Evolutionary conservation across 148 eudicot genomes (phyloP), one percentile per base, ranked within the genome.

Genomic region (Persicaria maculosa): DNA sequence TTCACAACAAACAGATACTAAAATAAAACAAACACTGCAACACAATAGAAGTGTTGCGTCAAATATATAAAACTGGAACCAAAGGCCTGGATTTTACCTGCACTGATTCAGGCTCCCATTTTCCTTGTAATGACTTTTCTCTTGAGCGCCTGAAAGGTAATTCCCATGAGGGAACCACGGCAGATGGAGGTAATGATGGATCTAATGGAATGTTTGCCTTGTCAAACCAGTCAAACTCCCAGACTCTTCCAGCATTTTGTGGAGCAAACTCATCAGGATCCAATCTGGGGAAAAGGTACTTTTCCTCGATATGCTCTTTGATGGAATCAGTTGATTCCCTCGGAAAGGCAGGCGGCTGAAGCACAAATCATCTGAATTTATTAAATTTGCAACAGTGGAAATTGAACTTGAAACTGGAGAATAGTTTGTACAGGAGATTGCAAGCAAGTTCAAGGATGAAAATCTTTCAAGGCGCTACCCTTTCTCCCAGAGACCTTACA

Each of bases 181-280:
- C 81, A 74, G 92, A 86, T 17, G 91, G 92, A 22, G 97, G 92
- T 70, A 88, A 71, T 70, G 99, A 90, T 58, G 96, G 89, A 52
- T 95, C 97, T 11, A 87, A 75, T 52, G 84, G 86, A 74, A 88
- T 77, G 79, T 90, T 88, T 47, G 93, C 92, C 81, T 84, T 86
- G 64, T 79, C 88, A 69, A 95, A 95, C 99, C 99, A 95, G 84
- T 95, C 96, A 74, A 95, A 95, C 19, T 95, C 94, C 99, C 97
- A 95, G 62, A 87, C 86, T 76, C 84, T 88, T 79, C 99, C 99
- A 77, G 86, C 88, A 76, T 87, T 90, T 69, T 92, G 92, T 2
- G 93, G 88, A 67, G 96, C 85, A 81, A 92, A 95, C 68, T 88
- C 97, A 79, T 92, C 96, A 47, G 86, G 76, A 73, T 95, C 99